A percentile compares a stretch with the other conserved stretches of the same genome.
phyloP scores from a whole-genome alignment of 2,329 filamentous ascomycete genomes.

The Myriangium duriaei region DNA sequence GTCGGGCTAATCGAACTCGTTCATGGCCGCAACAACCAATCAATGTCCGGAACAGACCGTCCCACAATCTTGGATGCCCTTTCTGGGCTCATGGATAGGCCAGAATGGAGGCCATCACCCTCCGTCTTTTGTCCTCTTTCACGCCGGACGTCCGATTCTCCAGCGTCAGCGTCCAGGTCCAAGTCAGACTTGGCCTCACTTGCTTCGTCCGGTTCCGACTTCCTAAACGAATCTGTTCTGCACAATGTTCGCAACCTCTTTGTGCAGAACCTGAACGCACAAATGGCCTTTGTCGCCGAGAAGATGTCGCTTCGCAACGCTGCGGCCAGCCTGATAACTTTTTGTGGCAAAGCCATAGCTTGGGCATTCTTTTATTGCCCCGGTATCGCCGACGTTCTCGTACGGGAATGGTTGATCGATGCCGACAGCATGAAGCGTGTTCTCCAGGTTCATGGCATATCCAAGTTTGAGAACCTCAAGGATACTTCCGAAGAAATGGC shows the following conservation, averaged over 20 bases:
- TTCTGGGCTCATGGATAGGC: slow-evolving; percentile 71
- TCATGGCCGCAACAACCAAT: slow-evolving; percentile 60
- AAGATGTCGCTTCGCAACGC: slow-evolving; percentile 72
- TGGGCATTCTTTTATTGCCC: slow-evolving; percentile 92
- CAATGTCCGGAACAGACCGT: slow-evolving; percentile 71
- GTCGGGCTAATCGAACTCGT: slow-evolving; percentile 68
- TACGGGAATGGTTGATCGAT: slow-evolving; percentile 66
- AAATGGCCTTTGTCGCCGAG: slow-evolving; percentile 78
- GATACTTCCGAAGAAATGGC: slow-evolving; percentile 49
- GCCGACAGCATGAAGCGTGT: slow-evolving; percentile 58
- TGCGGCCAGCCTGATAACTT: slow-evolving; percentile 55
- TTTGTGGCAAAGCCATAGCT: slow-evolving; percentile 80
- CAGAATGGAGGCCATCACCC: slow-evolving; percentile 71
- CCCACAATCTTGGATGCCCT: slow-evolving; percentile 68
- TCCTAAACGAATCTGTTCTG: slow-evolving; percentile 62
- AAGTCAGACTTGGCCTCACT: slow-evolving; percentile 48
- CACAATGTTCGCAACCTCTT: slow-evolving; percentile 87
- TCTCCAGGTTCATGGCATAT: slow-evolving; percentile 54
- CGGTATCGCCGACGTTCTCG: slow-evolving; percentile 69
- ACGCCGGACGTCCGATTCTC: slow-evolving; percentile 25
- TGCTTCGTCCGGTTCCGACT: slow-evolving; percentile 49
- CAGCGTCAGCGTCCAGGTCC: slow-evolving; percentile 32
- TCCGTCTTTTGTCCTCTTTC: slow-evolving; percentile 52
- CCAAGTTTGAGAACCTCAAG: slow-evolving; percentile 37
- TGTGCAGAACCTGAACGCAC: slow-evolving; percentile 64